Evolutionary conservation across 495 filamentous ascomycete species (phyloP).

Genomic region (Aspergillus bridgeri): DNA sequence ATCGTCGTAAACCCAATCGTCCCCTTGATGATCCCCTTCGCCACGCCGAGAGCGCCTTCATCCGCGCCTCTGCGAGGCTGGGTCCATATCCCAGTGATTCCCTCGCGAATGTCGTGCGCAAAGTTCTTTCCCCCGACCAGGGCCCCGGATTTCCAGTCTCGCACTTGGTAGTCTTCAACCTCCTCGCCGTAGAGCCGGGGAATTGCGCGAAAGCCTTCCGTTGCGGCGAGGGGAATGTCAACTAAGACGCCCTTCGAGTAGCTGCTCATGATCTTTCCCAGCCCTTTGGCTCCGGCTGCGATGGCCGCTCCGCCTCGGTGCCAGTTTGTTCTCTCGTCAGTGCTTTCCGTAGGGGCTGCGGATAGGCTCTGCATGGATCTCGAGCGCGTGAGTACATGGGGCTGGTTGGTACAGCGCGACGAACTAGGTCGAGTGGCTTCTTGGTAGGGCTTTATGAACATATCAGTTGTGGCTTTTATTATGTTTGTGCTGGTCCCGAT

Average conservation of each 20-base stretch:
- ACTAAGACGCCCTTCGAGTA: constrained; percentile 45
- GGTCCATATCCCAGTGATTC: constrained; percentile 63
- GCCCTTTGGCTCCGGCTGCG: constrained; percentile 28
- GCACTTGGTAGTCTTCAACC: constrained; percentile 34
- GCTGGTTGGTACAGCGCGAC: background rate
- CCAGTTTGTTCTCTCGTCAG: constrained; percentile 5
- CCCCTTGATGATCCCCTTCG: constrained; percentile 71
- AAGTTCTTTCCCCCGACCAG: constrained; percentile 53
- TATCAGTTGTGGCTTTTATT: constrained; percentile 25
- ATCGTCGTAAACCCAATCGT: constrained; percentile 71
- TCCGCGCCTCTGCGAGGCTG: constrained; percentile 64
- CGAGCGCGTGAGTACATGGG: background rate
- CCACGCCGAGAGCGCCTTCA: constrained; percentile 56
- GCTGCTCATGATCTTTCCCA: constrained; percentile 31
- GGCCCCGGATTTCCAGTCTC: constrained; percentile 36
- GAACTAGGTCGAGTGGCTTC: constrained; percentile 17
- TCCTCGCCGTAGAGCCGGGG: constrained; percentile 72
- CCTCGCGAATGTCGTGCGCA: constrained; percentile 67
- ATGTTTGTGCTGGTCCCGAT: constrained; percentile 28
- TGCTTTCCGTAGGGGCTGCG: background rate
- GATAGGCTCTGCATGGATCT: background rate
- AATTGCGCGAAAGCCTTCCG: constrained; percentile 81
- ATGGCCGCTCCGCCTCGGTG: constrained; percentile 19
- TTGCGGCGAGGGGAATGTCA: constrained; percentile 67
- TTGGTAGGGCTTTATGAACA: constrained; percentile 33